Percentiles rank a stretch among this genome's conserved stretches.
Evolutionary conservation across 495 filamentous ascomycete genomes (phyloP).

Genomic region (Hypoxylon lienhwacheense): DNA sequence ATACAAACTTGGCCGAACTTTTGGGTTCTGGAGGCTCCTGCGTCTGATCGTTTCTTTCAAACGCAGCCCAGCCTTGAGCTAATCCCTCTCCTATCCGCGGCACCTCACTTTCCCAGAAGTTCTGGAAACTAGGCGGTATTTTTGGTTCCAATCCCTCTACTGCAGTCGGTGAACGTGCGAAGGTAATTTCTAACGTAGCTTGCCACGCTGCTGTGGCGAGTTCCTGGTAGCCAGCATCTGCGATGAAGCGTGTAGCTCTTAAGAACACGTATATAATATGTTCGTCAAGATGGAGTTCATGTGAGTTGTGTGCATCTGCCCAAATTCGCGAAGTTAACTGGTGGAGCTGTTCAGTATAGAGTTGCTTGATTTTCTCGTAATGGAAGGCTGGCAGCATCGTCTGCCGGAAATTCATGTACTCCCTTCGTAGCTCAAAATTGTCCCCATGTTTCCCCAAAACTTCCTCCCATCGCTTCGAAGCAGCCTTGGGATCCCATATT

Average conservation of each 20-base stretch:
- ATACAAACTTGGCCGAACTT: conserved; percentile 8
- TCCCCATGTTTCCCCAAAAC: conserved; percentile 59
- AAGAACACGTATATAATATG: conserved; percentile 74
- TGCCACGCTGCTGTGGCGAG: conserved; percentile 82
- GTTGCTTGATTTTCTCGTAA: conserved; percentile 62
- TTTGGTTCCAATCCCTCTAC: conserved; percentile 36
- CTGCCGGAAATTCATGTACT: conserved; percentile 75
- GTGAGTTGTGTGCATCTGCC: conserved; percentile 22
- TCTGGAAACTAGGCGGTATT: conserved; percentile 52
- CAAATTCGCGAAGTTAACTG: conserved; percentile 46
- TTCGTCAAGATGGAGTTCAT: conserved; percentile 40
- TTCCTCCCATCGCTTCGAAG: conserved; percentile 66
- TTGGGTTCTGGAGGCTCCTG: conserved; percentile 46
- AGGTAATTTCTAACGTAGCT: conserved; percentile 72
- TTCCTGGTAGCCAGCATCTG: conserved; percentile 81
- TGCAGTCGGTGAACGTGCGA: conserved; percentile 55
- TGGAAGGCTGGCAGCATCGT: conserved; percentile 66
- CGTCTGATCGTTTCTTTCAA: conserved; percentile 40
- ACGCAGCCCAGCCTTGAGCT: conserved; percentile 70
- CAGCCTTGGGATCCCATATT: conserved; percentile 68
- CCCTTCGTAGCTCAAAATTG: conserved; percentile 68
- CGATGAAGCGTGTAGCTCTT: conserved; percentile 69
- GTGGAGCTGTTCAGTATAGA: conserved; percentile 60
- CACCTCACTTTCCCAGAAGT: conserved; percentile 88
- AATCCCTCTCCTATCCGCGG: conserved; percentile 74